phyloP scores from a whole-genome alignment of 2,329 filamentous ascomycete genomes.

The Botrytis paeoniae region DNA sequence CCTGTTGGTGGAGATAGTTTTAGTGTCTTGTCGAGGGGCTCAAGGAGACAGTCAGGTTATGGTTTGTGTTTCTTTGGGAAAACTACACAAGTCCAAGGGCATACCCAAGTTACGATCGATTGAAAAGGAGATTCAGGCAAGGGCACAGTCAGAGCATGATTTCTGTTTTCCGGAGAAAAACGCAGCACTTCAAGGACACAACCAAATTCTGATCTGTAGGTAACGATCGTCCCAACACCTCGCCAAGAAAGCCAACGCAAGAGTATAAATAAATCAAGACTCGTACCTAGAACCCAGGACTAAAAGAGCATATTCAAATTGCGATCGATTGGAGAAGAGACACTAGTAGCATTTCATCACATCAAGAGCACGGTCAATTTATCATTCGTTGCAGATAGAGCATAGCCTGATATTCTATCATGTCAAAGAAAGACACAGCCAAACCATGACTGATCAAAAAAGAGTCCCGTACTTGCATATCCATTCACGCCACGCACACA shows the following conservation, averaged over 20 bases:
- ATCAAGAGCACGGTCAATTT: background rate
- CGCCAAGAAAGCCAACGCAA: too few species aligned
- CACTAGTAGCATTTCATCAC: background rate
- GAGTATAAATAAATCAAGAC: background rate
- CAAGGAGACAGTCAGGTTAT: background rate
- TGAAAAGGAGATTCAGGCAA: background rate
- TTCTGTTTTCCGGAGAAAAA: too few species aligned
- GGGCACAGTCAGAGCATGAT: background rate
- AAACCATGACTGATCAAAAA: background rate
- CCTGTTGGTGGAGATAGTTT: background rate
- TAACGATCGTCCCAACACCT: too few species aligned
- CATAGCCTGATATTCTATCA: background rate
- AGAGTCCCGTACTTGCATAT: background rate
- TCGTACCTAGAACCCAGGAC: background rate
- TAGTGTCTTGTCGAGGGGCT: background rate
- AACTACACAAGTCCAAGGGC: background rate
- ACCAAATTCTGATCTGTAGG: too few species aligned
- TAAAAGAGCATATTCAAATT: background rate
- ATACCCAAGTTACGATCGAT: background rate
- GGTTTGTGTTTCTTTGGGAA: background rate
- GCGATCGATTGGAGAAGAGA: background rate
- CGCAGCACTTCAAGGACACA: too few species aligned
- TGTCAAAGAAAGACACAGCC: background rate
- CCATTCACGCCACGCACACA: background rate
- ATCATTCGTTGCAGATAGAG: background rate